phyloP scores from a whole-genome alignment of 2,329 filamentous ascomycete genomes.

The Alternaria conjuncta region DNA sequence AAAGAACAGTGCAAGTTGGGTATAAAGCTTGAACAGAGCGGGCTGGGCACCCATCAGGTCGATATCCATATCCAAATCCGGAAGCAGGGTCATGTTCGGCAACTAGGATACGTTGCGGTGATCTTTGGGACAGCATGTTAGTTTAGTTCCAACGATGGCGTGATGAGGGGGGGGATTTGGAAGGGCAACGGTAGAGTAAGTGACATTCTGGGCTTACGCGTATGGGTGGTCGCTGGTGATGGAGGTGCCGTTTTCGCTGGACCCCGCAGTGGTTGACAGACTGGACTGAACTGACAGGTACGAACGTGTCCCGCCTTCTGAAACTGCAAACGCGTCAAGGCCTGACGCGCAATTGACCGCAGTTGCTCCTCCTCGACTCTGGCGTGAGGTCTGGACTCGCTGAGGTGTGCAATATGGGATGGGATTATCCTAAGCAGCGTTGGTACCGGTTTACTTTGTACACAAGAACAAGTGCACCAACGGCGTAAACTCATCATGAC shows the following conservation, averaged over 20 bases:
- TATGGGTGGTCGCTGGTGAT: background rate
- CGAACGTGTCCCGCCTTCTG: background rate
- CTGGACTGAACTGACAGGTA: background rate
- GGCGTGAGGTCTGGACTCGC: background rate
- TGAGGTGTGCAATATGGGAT: background rate
- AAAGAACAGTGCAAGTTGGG: constrained; percentile 54
- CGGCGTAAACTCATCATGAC: background rate
- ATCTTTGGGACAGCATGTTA: background rate
- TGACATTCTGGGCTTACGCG: background rate
- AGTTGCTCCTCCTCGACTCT: background rate
- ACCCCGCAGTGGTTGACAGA: background rate
- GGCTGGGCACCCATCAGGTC: constrained; percentile 55
- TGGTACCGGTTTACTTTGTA: background rate
- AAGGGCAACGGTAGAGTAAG: background rate
- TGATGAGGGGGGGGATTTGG: background rate
- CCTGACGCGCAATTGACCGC: background rate
- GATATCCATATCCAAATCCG: constrained; percentile 33
- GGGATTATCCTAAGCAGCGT: background rate
- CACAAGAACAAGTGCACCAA: background rate
- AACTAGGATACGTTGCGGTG: background rate
- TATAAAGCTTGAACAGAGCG: constrained; percentile 54
- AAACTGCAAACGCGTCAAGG: background rate
- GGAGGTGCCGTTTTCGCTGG: background rate
- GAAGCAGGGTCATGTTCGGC: constrained; percentile 3
- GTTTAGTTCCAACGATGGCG: background rate